Percentiles rank a stretch among this genome's conserved stretches.
Evolutionary conservation across 441 rosid genomes (phyloP).

Genomic region (Isatis lusitanica): DNA sequence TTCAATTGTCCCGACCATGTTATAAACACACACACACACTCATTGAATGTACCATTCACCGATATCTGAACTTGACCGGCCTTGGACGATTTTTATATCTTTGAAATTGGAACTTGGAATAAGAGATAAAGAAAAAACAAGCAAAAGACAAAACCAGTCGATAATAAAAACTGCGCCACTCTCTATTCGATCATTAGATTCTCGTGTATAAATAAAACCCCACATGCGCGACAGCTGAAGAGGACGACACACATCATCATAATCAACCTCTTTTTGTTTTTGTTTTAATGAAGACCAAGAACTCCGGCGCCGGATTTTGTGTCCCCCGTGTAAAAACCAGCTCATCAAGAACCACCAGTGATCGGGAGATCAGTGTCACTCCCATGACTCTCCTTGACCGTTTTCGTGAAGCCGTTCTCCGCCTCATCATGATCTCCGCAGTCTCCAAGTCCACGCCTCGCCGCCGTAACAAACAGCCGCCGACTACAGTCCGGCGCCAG

Average conservation of each 20-base stretch:
- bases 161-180: constrained; percentile 7
- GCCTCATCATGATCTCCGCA: constrained; percentile 72
- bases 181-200: constrained; percentile 13
- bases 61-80: background rate
- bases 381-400: constrained; percentile 63
- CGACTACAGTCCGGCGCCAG: background rate
- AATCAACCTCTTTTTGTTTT: background rate
- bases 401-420: constrained; percentile 62
- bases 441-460: constrained; percentile 41
- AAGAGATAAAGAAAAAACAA: background rate
- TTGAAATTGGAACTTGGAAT: background rate
- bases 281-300: constrained; percentile 36
- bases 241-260: constrained; percentile 25
- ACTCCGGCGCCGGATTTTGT: constrained; percentile 46
- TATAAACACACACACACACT: constrained; percentile 7
- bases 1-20: constrained; percentile 36
- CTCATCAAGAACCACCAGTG: constrained; percentile 6
- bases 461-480: constrained; percentile 14
- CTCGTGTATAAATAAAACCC: constrained; percentile 17
- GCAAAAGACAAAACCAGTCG: constrained; percentile 6
- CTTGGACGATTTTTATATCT: background rate
- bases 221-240: constrained; percentile 28
- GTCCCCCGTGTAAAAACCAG: constrained; percentile 48
- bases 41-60: constrained; percentile 30
- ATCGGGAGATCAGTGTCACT: constrained; percentile 34